Base-by-base conservation (phyloP, 1,139 yeast genomes). In the Lodderomyces jiufengensis region DNA sequence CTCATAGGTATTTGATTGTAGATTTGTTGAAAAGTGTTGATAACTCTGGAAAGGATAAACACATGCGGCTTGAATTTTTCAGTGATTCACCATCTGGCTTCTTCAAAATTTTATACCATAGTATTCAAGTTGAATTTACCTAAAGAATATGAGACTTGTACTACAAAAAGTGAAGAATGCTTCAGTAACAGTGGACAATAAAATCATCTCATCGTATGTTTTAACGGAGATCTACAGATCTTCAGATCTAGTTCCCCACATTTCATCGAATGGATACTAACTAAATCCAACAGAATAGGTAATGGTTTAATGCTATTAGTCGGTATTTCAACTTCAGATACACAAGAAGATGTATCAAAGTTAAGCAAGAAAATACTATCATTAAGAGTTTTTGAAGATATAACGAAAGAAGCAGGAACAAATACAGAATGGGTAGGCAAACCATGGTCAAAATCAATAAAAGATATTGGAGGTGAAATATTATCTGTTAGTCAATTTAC, bases 131-230 rank as follows among this genome's bases (percentile, higher is more conserved):
- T n/a, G n/a, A n/a, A n/a, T n/a, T n/a, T n/a, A n/a, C n/a, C n/a
- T n/a, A n/a, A n/a, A n/a, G n/a, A n/a, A n/a, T 9, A 90, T 90
- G 98, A 80, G 80, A 57, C 85, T 90, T 2, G 95, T 90, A 2
- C 76, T 90, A 26, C 98, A 90, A 52, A 78, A 84, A 50, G 97
- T 88, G 13, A 85, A 83, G 46, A 71, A 73, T 36, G 97, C 97
- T 0, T 82, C 95, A 0, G 97, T 90, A 1, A 75, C 85, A 0
- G 97, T 92, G 0, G 86, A 87, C 39, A 66, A 71, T 11, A 57
- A 72, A 35, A 66, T 84, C 0, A 74, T 88, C 0, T 86, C 97
- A 1, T 66, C 78, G 80, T 79, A 67, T 44, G 84, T 14, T 15
- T 10, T n/a, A n/a, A n/a, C n/a, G n/a, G n/a, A n/a, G n/a, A n/a